Conservation (phyloP, 2,329 filamentous ascomycete species). For the Colletotrichum phormii region DNA sequence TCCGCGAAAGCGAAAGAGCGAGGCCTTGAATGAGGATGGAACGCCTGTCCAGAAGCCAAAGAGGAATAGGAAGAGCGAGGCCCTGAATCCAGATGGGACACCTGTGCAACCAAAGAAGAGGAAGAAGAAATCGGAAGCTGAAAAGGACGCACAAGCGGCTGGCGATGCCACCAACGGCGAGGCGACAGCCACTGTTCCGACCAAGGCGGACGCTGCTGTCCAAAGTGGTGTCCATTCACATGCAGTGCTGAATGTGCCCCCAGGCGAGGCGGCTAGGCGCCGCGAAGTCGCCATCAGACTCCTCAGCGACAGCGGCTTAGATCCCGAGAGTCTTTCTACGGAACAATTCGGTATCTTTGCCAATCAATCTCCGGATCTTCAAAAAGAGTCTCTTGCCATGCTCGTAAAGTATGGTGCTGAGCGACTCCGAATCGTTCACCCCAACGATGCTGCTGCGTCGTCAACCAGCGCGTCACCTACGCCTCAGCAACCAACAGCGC, state of each 20-base stretch:
- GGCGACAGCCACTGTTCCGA: conserved; percentile 3
- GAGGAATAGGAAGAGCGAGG: conserved; percentile 43
- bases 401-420: conserved; percentile 68
- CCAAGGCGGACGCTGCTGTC: conserved; percentile 32
- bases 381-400: conserved; percentile 67
- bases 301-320: conserved; percentile 59
- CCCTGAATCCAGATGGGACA: conserved; percentile 15
- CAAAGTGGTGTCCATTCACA: conserved; percentile 36
- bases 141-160: conserved; percentile 6
- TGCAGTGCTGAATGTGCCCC: conserved; percentile 43
- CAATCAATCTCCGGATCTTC: conserved; percentile 68
- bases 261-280: conserved; percentile 62
- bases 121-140: conserved; percentile 19
- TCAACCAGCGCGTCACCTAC: conserved; percentile 42
- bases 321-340: conserved; percentile 61
- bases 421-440: conserved; percentile 67
- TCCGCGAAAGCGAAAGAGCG: conserved; percentile 40
- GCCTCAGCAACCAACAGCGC: conserved; percentile 33
- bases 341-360: conserved; percentile 71
- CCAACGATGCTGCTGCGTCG: conserved; percentile 48
- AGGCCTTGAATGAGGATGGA: conserved; percentile 36
- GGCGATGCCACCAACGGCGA: conserved; percentile 5
- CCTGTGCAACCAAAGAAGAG: conserved; percentile 12
- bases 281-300: conserved; percentile 60
- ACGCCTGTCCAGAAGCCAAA: conserved; percentile 39